phyloP scores from a whole-genome alignment of 345 rosid species.

The Eutrema yunnanense region DNA sequence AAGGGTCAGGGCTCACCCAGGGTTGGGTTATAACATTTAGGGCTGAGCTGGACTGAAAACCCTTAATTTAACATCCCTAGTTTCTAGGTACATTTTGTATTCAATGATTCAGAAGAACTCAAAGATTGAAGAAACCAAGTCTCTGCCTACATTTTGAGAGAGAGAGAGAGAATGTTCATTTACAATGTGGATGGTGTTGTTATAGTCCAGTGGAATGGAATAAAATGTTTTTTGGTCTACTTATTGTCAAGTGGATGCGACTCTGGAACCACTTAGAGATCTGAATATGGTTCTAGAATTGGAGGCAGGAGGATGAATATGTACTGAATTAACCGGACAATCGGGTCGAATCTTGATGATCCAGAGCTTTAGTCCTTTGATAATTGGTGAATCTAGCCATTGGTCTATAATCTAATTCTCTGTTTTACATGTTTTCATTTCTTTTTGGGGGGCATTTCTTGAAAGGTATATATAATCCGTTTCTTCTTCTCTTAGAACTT shows the following conservation, averaged over 20 bases:
- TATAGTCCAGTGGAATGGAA: not conserved
- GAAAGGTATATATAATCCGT: not conserved
- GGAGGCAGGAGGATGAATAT: not conserved
- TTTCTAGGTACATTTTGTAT: constrained; percentile 26
- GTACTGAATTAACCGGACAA: not conserved
- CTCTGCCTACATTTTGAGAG: constrained; percentile 13
- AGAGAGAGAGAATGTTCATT: not conserved
- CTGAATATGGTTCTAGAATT: not conserved
- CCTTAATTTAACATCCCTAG: too few relatives aligned
- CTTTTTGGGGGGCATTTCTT: too few relatives aligned
- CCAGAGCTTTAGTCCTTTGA: not conserved
- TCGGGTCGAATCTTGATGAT: not conserved
- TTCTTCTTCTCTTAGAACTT: not conserved
- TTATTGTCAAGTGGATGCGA: not conserved
- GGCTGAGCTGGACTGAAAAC: too few relatives aligned
- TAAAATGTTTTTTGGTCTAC: not conserved
- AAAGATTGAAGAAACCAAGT: constrained; percentile 4
- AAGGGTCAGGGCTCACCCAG: too few relatives aligned
- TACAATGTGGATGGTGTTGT: constrained; percentile 4
- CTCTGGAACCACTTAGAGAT: not conserved
- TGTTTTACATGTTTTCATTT: not conserved
- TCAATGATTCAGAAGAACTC: constrained; percentile 16
- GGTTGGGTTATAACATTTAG: too few relatives aligned
- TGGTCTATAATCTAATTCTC: not conserved
- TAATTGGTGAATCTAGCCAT: not conserved